Evolutionary conservation across 768 basidiomycete species (phyloP).

Genomic region (Russula griseocarnosa): DNA sequence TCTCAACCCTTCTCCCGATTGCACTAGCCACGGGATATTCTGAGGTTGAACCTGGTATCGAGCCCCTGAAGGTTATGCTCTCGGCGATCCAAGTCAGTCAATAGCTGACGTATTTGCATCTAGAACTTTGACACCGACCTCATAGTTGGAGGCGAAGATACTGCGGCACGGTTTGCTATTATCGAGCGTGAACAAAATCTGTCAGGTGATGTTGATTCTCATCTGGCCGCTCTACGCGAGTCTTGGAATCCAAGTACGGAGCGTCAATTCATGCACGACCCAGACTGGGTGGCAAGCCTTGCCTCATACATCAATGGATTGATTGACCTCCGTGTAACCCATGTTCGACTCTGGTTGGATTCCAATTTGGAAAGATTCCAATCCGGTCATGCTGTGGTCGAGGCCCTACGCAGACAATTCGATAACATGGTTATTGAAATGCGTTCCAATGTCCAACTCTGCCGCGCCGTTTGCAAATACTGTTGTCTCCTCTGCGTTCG

Average conservation of each 20-base stretch:
- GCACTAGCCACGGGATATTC: slow-evolving; percentile 48
- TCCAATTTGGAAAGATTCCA: slow-evolving; percentile 49
- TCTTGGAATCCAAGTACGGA: slow-evolving; percentile 35
- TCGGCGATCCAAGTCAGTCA: background rate
- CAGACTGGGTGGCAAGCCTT: slow-evolving; percentile 42
- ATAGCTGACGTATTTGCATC: background rate
- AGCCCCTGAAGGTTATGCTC: slow-evolving; percentile 47
- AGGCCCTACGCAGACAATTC: slow-evolving; percentile 44
- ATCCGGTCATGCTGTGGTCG: slow-evolving; percentile 42
- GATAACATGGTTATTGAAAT: slow-evolving; percentile 46
- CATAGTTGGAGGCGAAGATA: slow-evolving; percentile 41
- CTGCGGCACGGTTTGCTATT: slow-evolving; percentile 36
- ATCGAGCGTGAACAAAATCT: slow-evolving; percentile 26
- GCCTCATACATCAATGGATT: slow-evolving; percentile 39
- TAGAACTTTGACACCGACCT: slow-evolving; percentile 54
- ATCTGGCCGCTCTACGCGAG: slow-evolving; percentile 29
- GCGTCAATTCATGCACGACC: slow-evolving; percentile 40
- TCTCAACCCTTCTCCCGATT: slow-evolving; percentile 42
- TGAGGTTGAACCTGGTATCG: slow-evolving; percentile 44
- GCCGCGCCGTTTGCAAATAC: slow-evolving; percentile 43
- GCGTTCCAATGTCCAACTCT: slow-evolving; percentile 45
- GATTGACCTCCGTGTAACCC: slow-evolving; percentile 43
- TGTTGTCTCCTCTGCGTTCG: slow-evolving; percentile 51
- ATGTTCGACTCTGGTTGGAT: slow-evolving; percentile 50
- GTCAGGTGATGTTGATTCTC: slow-evolving; percentile 30